Evolutionary conservation across 179 eudicot genomes (phyloP), one percentile per base, ranked within the genome.

Genomic region (Silene noctiflora): DNA sequence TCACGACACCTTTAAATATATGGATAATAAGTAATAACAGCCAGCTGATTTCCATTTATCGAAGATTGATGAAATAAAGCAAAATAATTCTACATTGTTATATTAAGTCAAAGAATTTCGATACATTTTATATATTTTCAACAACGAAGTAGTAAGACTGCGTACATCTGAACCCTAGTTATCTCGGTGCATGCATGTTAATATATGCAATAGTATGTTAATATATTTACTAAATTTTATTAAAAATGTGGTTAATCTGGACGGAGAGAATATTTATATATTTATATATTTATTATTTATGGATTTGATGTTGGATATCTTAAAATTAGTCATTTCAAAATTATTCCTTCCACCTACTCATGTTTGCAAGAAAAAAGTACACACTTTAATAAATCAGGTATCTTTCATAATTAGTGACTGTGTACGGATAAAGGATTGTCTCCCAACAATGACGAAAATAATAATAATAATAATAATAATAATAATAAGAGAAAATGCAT

Each of bases 271-370:
- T 48, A 48, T 2, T n/a, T n/a, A n/a, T n/a, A n/a, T n/a, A 27
- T 27, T 27, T 27, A 27, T 27, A 27, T 27, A 27, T 27, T 27
- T 27, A 27, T 27, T 27, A 64, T 64, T 62, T 46, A 44, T 22
- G 61, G 21, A 35, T 22, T 39, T 62, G 29, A n/a, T 61, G 67
- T 22, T 12, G 0, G 13, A 12, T 29, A 11, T 71, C 74, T 53
- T 42, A 70, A 77, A 70, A n/a, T 11, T 62, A 6, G 69, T 60
- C 80, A 44, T 48, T 71, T 77, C 63, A 51, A 75, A 25, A 74
- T 69, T 79, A 74, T 79, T 75, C 82, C 71, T 75, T 70, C 59
- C 48, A 75, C 61, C 61, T 69, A 74, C 73, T 74, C 58, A 67
- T 67, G 59, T 11, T 66, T 80, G 60, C 20, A 62, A 25, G 69